Base-by-base conservation (phyloP, 306 rosid genomes). In the Cucumis cinereus region DNA sequence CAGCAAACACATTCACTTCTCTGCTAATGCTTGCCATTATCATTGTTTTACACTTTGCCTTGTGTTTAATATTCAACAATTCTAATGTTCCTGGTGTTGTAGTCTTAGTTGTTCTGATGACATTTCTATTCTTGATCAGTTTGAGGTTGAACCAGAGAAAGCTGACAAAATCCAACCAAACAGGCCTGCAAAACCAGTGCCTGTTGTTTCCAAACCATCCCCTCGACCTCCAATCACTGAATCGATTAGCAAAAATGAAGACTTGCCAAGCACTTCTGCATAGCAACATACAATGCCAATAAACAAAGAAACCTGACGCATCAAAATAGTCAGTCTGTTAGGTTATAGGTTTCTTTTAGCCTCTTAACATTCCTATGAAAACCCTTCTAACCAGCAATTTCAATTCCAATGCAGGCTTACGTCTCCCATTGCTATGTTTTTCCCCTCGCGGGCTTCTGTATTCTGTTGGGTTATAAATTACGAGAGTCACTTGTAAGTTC, bases 141-240 rank as follows among this genome's bases (percentile, higher is more conserved):
- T 90, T 81, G 88, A 85, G 1, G 76, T 85, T 30, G 59, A 41
- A 69, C 57, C 78, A 4, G 94, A 85, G 15, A 43, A 75, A 69
- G 97, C 81, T 61, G 86, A 83, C 77, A 87, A 90, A 85, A 87
- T 88, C 49, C 83, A 90, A 81, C 94, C 97, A 6, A 87, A 86
- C 77, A 84, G 96, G 74, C 90, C 91, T 60, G 67, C 66, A 8
- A 82, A 86, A 84, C 88, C 88, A 36, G 85, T 83, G 36, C 89
- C 83, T 60, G 82, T 86, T 14, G 85, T 69, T 76, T 76, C 74
- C 54, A 91, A 85, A 87, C 89, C 86, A 5, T 76, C 73, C 75
- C 84, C 83, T 4, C 82, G 75, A 35, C 79, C 64, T 70, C 84
- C 82, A 6, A 80, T 73, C 30, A 80, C 85, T n/a, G 77, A 82